phyloP scores from a whole-genome alignment of 2,329 filamentous ascomycete species.

The Colletotrichum coccodes region DNA sequence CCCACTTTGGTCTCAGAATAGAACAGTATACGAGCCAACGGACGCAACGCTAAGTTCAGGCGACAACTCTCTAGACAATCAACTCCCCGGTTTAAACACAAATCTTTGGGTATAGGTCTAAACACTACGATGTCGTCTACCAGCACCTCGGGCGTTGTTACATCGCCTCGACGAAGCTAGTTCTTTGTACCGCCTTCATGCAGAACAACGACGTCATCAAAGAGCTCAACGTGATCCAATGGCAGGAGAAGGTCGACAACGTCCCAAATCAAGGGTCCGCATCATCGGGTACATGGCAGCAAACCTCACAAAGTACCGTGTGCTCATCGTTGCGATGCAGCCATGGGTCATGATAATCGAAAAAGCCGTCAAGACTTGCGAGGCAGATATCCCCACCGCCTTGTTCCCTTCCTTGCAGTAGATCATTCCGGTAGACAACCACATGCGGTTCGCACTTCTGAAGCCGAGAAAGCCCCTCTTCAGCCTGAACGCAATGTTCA shows the following conservation, averaged over 20 bases:
- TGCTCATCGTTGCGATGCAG: conserved; percentile 71
- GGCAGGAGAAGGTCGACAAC: conserved; percentile 63
- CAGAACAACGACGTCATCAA: conserved; percentile 60
- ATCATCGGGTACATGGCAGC: conserved; percentile 80
- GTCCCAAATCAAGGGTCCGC: conserved; percentile 50
- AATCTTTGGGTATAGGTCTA: conserved; percentile 71
- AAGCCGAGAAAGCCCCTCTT: conserved; percentile 70
- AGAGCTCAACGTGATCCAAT: conserved; percentile 65
- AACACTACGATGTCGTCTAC: conserved; percentile 73
- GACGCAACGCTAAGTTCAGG: not conserved
- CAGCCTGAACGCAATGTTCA: conserved; percentile 64
- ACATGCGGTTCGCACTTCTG: conserved; percentile 78
- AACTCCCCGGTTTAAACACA: conserved; percentile 35
- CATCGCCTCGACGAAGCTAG: conserved; percentile 55
- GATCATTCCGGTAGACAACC: conserved; percentile 76
- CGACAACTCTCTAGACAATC: not conserved
- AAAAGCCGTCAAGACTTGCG: conserved; percentile 81
- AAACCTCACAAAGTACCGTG: conserved; percentile 82
- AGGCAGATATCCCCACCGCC: conserved; percentile 66
- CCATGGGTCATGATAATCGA: conserved; percentile 80
- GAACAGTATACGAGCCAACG: not conserved
- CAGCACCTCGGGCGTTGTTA: conserved; percentile 67
- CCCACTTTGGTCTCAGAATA: conserved; percentile 42
- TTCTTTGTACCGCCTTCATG: conserved; percentile 60
- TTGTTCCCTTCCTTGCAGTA: conserved; percentile 63